Evolutionary conservation across 176 grass and related monocot species (phyloP), one percentile per base, ranked within the genome.

Genomic region (Panicum miliaceum): DNA sequence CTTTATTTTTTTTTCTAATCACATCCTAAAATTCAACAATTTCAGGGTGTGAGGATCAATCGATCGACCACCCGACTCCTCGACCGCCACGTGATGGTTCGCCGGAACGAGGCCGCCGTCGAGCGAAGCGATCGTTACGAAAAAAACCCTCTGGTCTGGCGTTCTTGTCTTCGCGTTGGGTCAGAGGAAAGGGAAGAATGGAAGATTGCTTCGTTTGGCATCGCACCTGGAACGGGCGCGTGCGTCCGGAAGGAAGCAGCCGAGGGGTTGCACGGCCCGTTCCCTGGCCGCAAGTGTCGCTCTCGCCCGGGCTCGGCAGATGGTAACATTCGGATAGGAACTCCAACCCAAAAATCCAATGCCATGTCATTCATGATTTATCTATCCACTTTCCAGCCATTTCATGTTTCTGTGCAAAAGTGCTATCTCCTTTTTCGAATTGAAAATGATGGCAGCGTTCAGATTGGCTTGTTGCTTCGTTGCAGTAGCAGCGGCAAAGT

Each of bases 291-390:
- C 73, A 84, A 68, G 37, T 14, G 62, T 77, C 47, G 12, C 62
- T 35, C 50, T 76, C 62, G 22, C 32, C 29, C 1, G 5, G 10
- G 12, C 16, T 57, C 2, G 6, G 45, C 82, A 8, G 7, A 13
- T 1, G 34, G 51, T 26, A 42, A 69, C 25, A 58, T 77, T 12
- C 35, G 46, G 86, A 79, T 79, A 84, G 86, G 74, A 79, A 20
- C 76, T 65, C 67, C 14, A 53, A 19, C 11, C 35, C 8, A 16
- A 78, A 53, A 54, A 57, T 57, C 51, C 29, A 60, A 23, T 2
- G 20, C 50, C 70, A 75, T 19, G 53, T 58, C 60, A 75, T 53
- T 57, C 29, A 32, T 34, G 9, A 7, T n/a, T 45, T 20, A 70
- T 65, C 29, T 47, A 47, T 45, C 71, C 63, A 37, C 68, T 37